Percentiles rank a stretch among this genome's conserved stretches.
Conservation (phyloP, 176 grass and related monocot genomes). For the Panicum miliaceum region DNA sequence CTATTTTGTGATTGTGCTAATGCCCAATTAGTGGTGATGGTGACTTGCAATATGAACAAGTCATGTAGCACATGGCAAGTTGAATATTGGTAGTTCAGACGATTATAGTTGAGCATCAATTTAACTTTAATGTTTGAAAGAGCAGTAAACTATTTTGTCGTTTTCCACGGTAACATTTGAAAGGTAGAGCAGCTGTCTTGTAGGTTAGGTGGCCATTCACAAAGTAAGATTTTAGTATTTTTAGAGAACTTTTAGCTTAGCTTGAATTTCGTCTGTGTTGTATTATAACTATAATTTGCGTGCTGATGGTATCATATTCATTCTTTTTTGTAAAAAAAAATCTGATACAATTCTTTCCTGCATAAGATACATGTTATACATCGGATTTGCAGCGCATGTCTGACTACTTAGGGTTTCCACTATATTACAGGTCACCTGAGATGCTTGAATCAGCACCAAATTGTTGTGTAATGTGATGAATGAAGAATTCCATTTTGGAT, state of each 20-base stretch:
- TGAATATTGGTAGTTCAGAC: slow-evolving; percentile 4
- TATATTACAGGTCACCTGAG: slow-evolving; percentile 70
- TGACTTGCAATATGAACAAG: neutral
- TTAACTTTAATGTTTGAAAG: neutral
- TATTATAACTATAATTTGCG: neutral
- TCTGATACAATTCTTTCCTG: neutral
- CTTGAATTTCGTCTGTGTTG: neutral
- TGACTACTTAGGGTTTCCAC: neutral
- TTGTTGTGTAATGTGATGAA: slow-evolving; percentile 71
- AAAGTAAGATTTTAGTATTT: neutral
- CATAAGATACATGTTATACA: neutral
- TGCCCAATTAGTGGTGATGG: neutral
- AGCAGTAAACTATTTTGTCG: neutral
- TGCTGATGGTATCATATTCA: neutral
- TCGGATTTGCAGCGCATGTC: neutral
- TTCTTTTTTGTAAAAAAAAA: neutral
- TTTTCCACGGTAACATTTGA: neutral
- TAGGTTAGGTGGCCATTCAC: neutral
- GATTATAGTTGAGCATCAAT: slow-evolving; percentile 24
- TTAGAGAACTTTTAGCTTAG: neutral
- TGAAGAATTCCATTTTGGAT: slow-evolving; percentile 26
- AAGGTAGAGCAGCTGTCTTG: neutral
- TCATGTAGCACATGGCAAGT: slow-evolving; percentile 12
- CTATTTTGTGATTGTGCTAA: neutral
- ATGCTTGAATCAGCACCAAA: slow-evolving; percentile 71